Base-by-base conservation (phyloP, 169 alveolate genomes). In the Plasmodium billcollinsi region DNA sequence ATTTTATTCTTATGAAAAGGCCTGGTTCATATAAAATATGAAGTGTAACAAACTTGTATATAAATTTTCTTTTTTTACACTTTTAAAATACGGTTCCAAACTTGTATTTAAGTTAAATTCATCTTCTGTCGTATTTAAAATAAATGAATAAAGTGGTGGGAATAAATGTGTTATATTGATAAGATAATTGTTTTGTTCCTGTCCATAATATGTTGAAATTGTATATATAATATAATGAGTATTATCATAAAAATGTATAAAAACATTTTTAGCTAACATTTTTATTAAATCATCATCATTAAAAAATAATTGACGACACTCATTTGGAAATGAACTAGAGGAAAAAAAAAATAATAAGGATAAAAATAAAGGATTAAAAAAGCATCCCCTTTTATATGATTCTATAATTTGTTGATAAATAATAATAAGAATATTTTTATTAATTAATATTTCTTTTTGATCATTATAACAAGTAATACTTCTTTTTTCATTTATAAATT, bases 281-380 rank as follows among this genome's bases (percentile, higher is more conserved):
- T 76, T 76, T 4, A 76, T n/a, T 69, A 76, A 63, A 65, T 76
- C 76, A 47, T 43, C 21, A 56, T 76, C 89, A 11, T 45, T 50
- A 52, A 45, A 76, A 20, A 76, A 76, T 18, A 76, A 33, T 5
- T 49, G 24, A 24, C 76, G 33, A 52, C 89, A 65, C 14, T 49
- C 89, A 12, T 7, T 66, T 63, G 89, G 89, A 50, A 76, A 76
- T 7, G 61, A 76, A 18, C 43, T 21, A 9, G 89, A 63, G n/a
- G 89, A 76, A 49, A 76, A 69, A 58, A 76, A 76, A 76, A 76
- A 76, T 76, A 76, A 76, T 49, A 76, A 49, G 18, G 89, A 21
- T 33, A 76, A 65, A 56, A 76, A 29, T 56, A 76, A 45, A 56
- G 89, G 89, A 45, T 69, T 76, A 58, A 63, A 76, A 39, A 76